These are phyloP conservation scores for Scopulariopsis brevicaulis DNA, from an alignment of 2,329 filamentous ascomycete genomes.

Conservation along the genomic window DNA sequence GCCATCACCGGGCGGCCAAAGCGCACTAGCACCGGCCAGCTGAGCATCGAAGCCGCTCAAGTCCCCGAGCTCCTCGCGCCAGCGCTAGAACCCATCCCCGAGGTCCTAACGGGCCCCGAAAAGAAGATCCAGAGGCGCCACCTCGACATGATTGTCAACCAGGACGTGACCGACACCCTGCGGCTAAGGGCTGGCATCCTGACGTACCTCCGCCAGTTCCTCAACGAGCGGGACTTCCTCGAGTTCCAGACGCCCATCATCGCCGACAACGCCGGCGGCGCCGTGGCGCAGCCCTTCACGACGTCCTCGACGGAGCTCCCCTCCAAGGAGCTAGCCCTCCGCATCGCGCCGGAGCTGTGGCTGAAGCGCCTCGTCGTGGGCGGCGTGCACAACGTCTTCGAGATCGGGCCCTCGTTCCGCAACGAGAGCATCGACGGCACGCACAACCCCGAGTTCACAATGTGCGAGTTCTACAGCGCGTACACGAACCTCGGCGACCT, in stretches of 20 bases:
- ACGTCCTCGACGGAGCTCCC: constrained; percentile 69
- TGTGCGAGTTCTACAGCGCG: constrained; percentile 91
- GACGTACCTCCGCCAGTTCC: constrained; percentile 60
- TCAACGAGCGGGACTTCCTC: constrained; percentile 61
- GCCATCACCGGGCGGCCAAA: constrained; percentile 61
- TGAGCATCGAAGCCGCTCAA: constrained; percentile 57
- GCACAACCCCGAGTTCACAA: constrained; percentile 96
- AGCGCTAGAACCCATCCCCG: constrained; percentile 68
- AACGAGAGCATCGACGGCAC: constrained; percentile 88
- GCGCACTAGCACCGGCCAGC: constrained; percentile 60
- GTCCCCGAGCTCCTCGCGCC: constrained; percentile 67
- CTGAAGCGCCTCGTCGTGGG: constrained; percentile 86
- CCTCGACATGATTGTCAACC: constrained; percentile 74
- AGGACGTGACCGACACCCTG: constrained; percentile 54
- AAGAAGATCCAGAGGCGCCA: constrained; percentile 68
- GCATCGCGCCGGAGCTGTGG: constrained; percentile 92
- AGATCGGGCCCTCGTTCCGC: constrained; percentile 84
- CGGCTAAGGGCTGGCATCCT: constrained; percentile 65
- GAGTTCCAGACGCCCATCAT: constrained; percentile 91
- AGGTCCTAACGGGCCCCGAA: constrained; percentile 57
- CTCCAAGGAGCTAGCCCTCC: constrained; percentile 59
- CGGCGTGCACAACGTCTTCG: constrained; percentile 79
- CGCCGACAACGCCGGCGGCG: constrained; percentile 72
- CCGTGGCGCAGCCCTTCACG: constrained; percentile 74
- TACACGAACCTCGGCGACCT: constrained; percentile 68